Base-by-base conservation (phyloP, 108 stramenopile species). In the Cyclotella baltica region DNA sequence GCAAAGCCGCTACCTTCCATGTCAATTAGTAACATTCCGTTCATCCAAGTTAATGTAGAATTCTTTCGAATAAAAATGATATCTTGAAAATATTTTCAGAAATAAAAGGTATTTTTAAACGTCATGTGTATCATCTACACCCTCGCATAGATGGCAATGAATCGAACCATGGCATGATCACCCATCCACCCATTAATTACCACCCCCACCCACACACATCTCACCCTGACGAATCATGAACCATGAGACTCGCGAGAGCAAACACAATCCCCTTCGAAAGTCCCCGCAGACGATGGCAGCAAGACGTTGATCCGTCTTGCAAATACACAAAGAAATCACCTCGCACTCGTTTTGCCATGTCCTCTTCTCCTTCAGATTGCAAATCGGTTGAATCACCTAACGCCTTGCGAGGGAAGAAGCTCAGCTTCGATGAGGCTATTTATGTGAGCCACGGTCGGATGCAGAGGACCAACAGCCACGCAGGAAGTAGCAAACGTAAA, bases 231-330 rank as follows among this genome's bases (percentile, higher is more conserved):
- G 13, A 34, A n/a, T n/a, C n/a, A n/a, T n/a, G n/a, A n/a, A n/a
- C n/a, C n/a, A n/a, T n/a, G n/a, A n/a, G n/a, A n/a, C n/a, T n/a
- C n/a, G n/a, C n/a, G n/a, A n/a, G n/a, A n/a, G n/a, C 59, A 15
- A 30, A 33, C 59, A 61, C 30, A n/a, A 61, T 34, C 59, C 28
- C 57, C 29, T 58, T 58, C 11, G 55, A 56, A 31, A 61, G 59
- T 22, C 59, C 59, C 16, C 59, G 59, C 13, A 30, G 59, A 15
- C 30, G 59, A 31, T 11, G 59, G 20, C 55, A n/a, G 11, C 33
- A 20, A 11, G 59, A 61, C 15, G n/a, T 48, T 48, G 47, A 16
- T n/a, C 18, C 47, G 2, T 33, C 59, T 15, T 1, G 15, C 31
- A 3, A 31, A 3, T 16, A 22, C 59, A 11, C 31, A 30, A 30